A percentile compares a stretch with the other conserved stretches of the same genome.
Evolutionary conservation across 495 filamentous ascomycete species (phyloP).

Genomic region (Glutinoglossum americanum): DNA sequence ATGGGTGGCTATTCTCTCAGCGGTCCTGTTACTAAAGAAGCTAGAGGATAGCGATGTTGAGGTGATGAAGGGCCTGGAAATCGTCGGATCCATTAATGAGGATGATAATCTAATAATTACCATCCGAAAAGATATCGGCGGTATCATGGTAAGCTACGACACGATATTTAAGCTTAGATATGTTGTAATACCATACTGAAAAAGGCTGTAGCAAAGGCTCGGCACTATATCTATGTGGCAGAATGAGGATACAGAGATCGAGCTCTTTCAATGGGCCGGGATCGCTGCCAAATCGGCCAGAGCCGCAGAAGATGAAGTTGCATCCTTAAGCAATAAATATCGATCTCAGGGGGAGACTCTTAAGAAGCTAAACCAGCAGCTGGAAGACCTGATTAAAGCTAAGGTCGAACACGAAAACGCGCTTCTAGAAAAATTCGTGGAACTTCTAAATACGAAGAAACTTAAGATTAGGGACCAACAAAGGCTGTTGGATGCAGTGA

Average conservation of each 20-base stretch:
- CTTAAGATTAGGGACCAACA: conserved; percentile 9
- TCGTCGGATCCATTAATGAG: conserved; percentile 1
- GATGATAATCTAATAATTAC: neutral
- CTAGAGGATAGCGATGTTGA: neutral
- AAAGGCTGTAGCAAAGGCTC: conserved; percentile 4
- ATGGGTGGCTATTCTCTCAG: conserved; percentile 29
- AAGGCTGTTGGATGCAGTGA: conserved; percentile 2
- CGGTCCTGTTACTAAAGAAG: conserved; percentile 15
- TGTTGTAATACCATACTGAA: neutral
- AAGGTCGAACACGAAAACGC: conserved; percentile 5
- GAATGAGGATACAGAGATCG: conserved; percentile 4
- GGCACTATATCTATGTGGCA: conserved; percentile 4
- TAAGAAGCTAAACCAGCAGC: conserved; percentile 2
- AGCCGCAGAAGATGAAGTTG: neutral
- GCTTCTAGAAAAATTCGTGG: conserved; percentile 6
- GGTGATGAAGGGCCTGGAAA: neutral
- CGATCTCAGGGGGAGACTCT: conserved; percentile 2
- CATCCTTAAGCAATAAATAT: neutral
- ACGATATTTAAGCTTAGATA: neutral
- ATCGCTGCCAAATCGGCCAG: neutral
- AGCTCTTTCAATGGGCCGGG: conserved; percentile 7
- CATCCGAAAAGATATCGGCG: conserved; percentile 4
- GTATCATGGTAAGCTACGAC: conserved; percentile 3
- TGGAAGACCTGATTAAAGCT: conserved; percentile 6
- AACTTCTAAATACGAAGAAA: conserved; percentile 8